A percentile compares a stretch with the other conserved stretches of the same genome.
Evolutionary conservation across 176 grass and related monocot genomes (phyloP).

Genomic region (Rhynchospora tenuis): DNA sequence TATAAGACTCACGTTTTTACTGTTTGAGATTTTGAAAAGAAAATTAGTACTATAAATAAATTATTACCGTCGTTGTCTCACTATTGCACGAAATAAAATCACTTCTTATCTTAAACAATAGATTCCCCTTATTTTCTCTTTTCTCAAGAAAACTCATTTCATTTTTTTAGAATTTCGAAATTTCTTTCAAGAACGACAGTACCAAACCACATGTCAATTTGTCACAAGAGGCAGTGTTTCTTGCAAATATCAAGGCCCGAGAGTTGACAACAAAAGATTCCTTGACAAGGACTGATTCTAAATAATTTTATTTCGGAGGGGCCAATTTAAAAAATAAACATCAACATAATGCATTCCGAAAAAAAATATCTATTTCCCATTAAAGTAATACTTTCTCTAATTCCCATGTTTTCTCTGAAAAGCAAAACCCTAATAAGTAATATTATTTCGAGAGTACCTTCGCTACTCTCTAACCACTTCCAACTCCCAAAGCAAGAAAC

Average conservation of each 20-base stretch:
- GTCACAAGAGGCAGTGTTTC: neutral
- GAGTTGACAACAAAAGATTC: neutral
- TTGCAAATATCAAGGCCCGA: neutral
- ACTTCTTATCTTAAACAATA: too few species aligned
- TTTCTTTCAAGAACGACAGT: neutral
- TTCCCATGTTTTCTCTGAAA: neutral
- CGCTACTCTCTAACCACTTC: slow-evolving; percentile 13
- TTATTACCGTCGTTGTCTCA: too few species aligned
- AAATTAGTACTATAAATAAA: too few species aligned
- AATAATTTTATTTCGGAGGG: neutral
- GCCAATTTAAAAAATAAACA: neutral
- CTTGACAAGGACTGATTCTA: neutral
- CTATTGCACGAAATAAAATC: too few species aligned
- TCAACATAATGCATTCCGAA: neutral
- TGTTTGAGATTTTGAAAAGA: too few species aligned
- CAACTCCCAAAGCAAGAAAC: neutral
- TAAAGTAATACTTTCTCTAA: neutral
- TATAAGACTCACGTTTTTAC: too few species aligned
- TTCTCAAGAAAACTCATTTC: too few species aligned
- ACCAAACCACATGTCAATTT: neutral
- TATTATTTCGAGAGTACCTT: slow-evolving; percentile 8
- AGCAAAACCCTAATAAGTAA: neutral
- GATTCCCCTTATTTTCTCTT: too few species aligned
- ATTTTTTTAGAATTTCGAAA: neutral
- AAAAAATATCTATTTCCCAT: neutral